Percentiles rank a stretch among this genome's conserved stretches.
Conservation (phyloP, 1,284 basidiomycete species). For the Nidula niveotomentosa region DNA sequence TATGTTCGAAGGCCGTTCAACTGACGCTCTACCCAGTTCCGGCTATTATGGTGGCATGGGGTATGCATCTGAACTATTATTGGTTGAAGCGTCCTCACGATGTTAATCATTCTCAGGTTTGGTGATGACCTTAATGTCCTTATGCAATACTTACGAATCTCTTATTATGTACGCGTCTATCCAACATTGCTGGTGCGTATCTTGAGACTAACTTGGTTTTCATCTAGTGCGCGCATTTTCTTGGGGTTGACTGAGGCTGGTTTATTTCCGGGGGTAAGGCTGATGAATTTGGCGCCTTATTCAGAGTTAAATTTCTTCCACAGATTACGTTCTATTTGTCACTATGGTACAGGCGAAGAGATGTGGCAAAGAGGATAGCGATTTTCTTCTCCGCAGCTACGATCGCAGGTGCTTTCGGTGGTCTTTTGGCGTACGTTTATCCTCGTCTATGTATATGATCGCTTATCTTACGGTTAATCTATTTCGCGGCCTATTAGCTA, state of each 20-base stretch:
- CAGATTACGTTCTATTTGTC: constrained; percentile 53
- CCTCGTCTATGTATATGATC: too few species aligned
- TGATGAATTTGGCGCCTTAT: background rate
- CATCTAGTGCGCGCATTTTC: constrained; percentile 41
- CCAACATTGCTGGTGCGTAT: background rate
- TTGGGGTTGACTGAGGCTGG: constrained; percentile 56
- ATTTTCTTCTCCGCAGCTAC: constrained; percentile 62
- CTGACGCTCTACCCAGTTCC: constrained; percentile 30
- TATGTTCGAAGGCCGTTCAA: constrained; percentile 1
- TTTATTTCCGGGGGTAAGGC: constrained; percentile 44
- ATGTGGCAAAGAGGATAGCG: constrained; percentile 50
- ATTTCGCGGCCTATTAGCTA: constrained; percentile 15
- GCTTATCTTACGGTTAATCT: background rate
- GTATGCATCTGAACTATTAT: constrained; percentile 9
- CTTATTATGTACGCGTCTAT: constrained; percentile 25
- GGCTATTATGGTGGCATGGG: constrained; percentile 50
- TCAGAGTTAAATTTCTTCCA: too few species aligned
- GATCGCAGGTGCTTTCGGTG: constrained; percentile 41
- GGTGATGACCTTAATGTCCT: constrained; percentile 41
- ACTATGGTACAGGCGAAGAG: constrained; percentile 51
- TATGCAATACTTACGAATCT: constrained; percentile 32
- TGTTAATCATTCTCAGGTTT: constrained; percentile 16
- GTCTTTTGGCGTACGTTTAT: constrained; percentile 30
- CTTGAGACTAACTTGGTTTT: background rate
- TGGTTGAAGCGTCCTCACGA: constrained; percentile 8